Base-by-base conservation (phyloP, 352 stramenopile genomes). In the Phytophthora fragariaefolia region DNA sequence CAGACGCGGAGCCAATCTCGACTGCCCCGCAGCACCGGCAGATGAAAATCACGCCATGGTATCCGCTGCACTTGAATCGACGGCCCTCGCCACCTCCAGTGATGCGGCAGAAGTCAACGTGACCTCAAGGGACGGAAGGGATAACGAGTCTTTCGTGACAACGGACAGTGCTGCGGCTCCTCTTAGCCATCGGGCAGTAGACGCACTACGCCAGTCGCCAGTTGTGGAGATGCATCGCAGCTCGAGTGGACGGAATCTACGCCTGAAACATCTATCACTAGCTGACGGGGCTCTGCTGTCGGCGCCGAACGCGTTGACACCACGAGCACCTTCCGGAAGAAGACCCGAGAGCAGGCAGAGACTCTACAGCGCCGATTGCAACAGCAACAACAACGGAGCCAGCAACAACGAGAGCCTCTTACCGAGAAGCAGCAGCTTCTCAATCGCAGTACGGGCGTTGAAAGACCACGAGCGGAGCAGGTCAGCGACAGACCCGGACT, bases 351-450 rank as follows among this genome's bases (percentile, higher is more conserved):
- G 64, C 13, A 69, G 71, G 34, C 66, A 74, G 18, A 57, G 73
- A 23, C 64, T 75, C 4, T 69, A 61, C 23, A 79, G 62, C 18
- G 47, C 45, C 12, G 50, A 77, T 17, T 56, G 26, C 27, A 45
- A 38, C 52, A 59, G 13, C 26, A 79, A 73, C 43, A 73, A 30
- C 46, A 72, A 47, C 4, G 51, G 20, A 27, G 18, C 52, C 23
- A 58, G 30, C 8, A 51, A 57, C 34, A 69, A 58, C 10, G 61
- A 87, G 30, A 76, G 20, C 23, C 18, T 45, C 17, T 52, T 73
- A 49, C 56, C 89, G 22, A 69, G 80, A 38, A 78, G 82, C n/a
- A 85, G 75, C 51, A 91, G 82, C 43, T 91, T 89, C 47, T 83
- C 79, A 17, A 87, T 91, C 55, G 82, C 80, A 3, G 74, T 80